Evolutionary conservation across 2,329 filamentous ascomycete genomes (phyloP), one percentile per base, ranked within the genome.

Genomic region (Aspergillus fumigatiaffinis): DNA sequence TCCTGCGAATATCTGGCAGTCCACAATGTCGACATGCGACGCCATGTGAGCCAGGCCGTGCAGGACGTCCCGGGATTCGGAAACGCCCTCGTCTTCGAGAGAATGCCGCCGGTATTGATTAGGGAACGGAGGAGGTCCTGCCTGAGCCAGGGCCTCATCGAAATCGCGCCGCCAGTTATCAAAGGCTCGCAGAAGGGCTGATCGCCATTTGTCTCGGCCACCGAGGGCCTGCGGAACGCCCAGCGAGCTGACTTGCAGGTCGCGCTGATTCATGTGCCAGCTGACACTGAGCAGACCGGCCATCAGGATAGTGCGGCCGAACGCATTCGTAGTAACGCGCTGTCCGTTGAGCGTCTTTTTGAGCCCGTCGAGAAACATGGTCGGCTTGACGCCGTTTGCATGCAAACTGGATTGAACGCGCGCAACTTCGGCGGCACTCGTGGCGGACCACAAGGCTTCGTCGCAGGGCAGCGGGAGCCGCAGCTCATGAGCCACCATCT

Each of bases 401-500:
- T 88, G 83, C 3, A 97, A 79, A 62, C 87, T 91, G 1, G 89
- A 84, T 70, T 97, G 92, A 26, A 94, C 87, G 53, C 91, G 83
- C 32, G 87, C 88, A 17, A 97, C 92, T 72, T 97, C 94, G 1
- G 87, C 85, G 53, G 91, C 90, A 71, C 88, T 96, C 3, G 88
- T 90, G 4, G 94, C 94, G 55, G 89, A 90, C 94, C 94, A 99
- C 10, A 97, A 78, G 3, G 88, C 86, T 71, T 97, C 94, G 64
- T 97, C 92, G 69, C 93, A 97, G 0, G 94, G 94, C 47, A 99
- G 76, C 0, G 92, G 91, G 8, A 97, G 81, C 51, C 91, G 86
- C 84, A 99, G 91, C 74, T 97, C 94, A 68, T 97, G 92, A 2
- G 92, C 92, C 7, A 96, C 92, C 93, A 97, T 97, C 47, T 95